phyloP scores from a whole-genome alignment of 345 rosid species.

The Citrus mangshanensis region DNA sequence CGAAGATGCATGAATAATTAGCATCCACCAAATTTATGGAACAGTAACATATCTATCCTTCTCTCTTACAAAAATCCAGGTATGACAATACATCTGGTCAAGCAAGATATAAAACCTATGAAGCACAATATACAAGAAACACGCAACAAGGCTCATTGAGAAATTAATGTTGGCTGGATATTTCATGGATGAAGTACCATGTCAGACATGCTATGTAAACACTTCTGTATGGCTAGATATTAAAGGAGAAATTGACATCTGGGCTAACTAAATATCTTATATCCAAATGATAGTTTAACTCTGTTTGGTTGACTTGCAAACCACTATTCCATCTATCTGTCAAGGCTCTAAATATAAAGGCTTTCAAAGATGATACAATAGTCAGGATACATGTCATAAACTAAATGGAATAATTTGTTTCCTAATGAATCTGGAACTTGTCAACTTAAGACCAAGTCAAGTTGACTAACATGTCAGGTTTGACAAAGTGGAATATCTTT shows the following conservation, averaged over 20 bases:
- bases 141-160: background rate
- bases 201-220: background rate
- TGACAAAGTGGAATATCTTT: slow-evolving; percentile 23
- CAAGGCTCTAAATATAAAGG: background rate
- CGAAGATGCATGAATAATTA: background rate
- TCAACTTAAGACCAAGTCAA: slow-evolving; percentile 31
- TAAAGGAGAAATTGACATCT: background rate
- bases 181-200: background rate
- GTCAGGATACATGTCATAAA: slow-evolving; percentile 25
- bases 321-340: background rate
- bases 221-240: background rate
- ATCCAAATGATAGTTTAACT: background rate
- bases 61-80: background rate
- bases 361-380: background rate
- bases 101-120: background rate
- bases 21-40: background rate
- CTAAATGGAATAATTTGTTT: slow-evolving; percentile 18
- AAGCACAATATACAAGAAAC: background rate
- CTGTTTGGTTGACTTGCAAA: background rate
- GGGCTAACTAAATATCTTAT: background rate
- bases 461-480: slow-evolving; percentile 22
- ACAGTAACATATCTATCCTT: background rate
- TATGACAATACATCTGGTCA: background rate
- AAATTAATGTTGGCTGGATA: background rate
- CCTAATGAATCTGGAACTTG: slow-evolving; percentile 11